Evolutionary conservation across 2,329 filamentous ascomycete genomes (phyloP).

Genomic region (Paecilomyces dactylethromorphus): DNA sequence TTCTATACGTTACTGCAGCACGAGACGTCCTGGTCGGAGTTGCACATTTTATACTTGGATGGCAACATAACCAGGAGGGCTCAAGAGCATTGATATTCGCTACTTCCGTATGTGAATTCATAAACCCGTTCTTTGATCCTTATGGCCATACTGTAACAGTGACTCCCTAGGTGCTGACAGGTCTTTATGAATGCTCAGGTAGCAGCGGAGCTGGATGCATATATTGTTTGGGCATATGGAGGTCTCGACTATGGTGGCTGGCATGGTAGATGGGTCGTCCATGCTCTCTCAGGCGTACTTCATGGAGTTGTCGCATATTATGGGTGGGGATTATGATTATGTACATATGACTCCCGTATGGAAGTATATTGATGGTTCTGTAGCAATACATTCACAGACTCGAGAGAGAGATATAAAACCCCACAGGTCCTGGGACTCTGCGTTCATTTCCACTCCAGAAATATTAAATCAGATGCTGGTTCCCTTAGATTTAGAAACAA

Average conservation of each 20-base stretch:
- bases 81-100: not conserved
- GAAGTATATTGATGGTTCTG: too few relatives aligned
- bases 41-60: not conserved
- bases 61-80: not conserved
- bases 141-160: not conserved
- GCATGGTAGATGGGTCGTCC: not conserved
- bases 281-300: not conserved
- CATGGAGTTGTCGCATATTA: not conserved
- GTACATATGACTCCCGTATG: not conserved
- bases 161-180: not conserved
- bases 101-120: not conserved
- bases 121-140: not conserved
- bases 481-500: too few relatives aligned
- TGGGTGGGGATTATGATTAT: not conserved
- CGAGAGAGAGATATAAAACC: too few relatives aligned
- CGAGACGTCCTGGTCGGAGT: not conserved
- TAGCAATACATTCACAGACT: too few relatives aligned
- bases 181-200: not conserved
- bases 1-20: not conserved
- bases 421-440: too few relatives aligned
- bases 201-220: not conserved
- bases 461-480: too few relatives aligned
- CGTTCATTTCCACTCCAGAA: too few relatives aligned
- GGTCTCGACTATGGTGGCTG: not conserved
- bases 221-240: not conserved